Base-by-base conservation (phyloP, 83 land plant genomes). In the Diphasiastrum complanatum region DNA sequence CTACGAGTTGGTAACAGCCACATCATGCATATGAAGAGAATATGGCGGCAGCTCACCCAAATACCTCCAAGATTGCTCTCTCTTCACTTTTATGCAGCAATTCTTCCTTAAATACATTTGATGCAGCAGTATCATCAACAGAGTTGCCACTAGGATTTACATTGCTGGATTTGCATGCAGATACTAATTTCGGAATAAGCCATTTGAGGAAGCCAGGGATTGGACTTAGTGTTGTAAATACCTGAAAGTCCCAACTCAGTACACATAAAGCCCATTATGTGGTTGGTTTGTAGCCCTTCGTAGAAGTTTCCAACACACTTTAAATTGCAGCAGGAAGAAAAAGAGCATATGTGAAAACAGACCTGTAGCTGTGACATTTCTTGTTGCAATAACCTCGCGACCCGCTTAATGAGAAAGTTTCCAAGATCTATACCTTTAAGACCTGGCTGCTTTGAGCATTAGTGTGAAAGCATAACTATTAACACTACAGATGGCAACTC, bases 391-490 rank as follows among this genome's bases (percentile, higher is more conserved):
- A 84, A 46, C 25, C 75, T 66, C 23, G 87, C 68, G 4, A 87
- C 97, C 22, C 97, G 97, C 64, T 87, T 91, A 47, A 91, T 85
- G 14, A 91, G 83, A 56, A 87, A 84, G 61, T 91, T 84, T 43
- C 97, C 97, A n/a, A 91, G 78, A 63, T 87, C 91, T 51, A 91
- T 80, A 45, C 97, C 97, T 64, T 84, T 65, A 54, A 91, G 81
- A 35, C 95, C 97, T 71, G 85, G 84, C 97, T 91, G 82, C 64
- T 50, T 12, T 66, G 32, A 2, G 18, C 10, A 3, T 25, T 19
- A 3, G 14, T 25, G 24, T 19, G 3, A 4, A 47, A 20, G 24
- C 50, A 47, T 14, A 4, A 47, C 50, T 19, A 19, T 14, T 5
- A 47, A 19, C 14, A 14, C 23, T 25, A 20, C 33, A 28, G 47